Evolutionary conservation across 192 early-diverging fungal genomes (phyloP), one percentile per base, ranked within the genome.

Genomic region (Linnemannia exigua): DNA sequence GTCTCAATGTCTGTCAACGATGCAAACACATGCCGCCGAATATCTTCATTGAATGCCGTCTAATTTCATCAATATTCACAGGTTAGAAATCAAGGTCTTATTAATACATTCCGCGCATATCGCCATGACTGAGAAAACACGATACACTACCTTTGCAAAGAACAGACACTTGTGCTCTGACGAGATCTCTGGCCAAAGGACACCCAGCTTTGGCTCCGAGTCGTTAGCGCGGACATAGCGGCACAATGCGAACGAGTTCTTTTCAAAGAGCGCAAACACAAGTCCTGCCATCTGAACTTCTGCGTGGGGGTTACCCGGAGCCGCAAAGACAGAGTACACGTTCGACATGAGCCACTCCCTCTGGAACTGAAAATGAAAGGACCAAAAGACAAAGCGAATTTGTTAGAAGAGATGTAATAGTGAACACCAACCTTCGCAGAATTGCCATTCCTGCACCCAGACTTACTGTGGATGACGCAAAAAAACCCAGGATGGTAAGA

Each of bases 31-130:
- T 89, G 91, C 20, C 87, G 77, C 0, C 92, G 89, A 46, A 92
- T 75, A 79, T 96, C 94, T 80, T 96, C 93, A 25, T 82, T 88
- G 87, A 94, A 95, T 7, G 94, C 92, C 47, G 95, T 73, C 92
- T 95, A 67, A 74, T 44, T 37, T 74, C 17, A 72, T 28, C 9
- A 50, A 72, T 52, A 31, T 1, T 63, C 28, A 12, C 28, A 11
- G 25, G 58, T 63, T 63, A 63, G 58, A 8, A 63, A 31, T 25
- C 28, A 31, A 31, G 2, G 3, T n/a, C 12, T 3, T 33, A 11
- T 31, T 25, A 17, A 25, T 46, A 19, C 11, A 58, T 17, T 33
- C 14, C 37, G 54, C 17, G 36, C 22, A 22, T 38, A 48, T 33
- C 15, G 41, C 48, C 47, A 37, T 66, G 61, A 17, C 51, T 47